Percentiles rank a stretch among this genome's conserved stretches.
phyloP scores from a whole-genome alignment of 2,329 filamentous ascomycete species.

The Pseudocercospora fuligena region DNA sequence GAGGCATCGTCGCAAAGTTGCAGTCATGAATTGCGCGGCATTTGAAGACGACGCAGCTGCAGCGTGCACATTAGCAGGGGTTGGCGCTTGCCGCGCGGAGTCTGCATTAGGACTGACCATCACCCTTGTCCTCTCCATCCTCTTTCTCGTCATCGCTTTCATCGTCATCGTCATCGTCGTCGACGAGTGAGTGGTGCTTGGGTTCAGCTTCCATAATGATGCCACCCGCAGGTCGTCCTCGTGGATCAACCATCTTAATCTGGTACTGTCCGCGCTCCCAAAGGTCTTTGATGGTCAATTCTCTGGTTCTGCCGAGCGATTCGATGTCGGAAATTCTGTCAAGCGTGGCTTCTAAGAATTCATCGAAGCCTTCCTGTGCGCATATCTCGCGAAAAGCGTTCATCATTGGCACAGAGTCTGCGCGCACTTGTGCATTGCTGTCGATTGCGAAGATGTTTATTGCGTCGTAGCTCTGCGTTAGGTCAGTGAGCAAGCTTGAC shows the following conservation, averaged over 20 bases:
- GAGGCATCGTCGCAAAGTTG: background rate
- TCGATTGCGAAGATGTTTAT: conserved; percentile 96
- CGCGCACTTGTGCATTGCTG: conserved; percentile 81
- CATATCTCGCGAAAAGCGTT: conserved; percentile 88
- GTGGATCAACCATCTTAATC: conserved; percentile 57
- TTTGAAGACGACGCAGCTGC: background rate
- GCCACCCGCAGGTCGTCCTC: conserved; percentile 53
- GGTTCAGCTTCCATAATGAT: conserved; percentile 53
- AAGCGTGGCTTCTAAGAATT: conserved; percentile 80
- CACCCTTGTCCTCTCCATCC: background rate
- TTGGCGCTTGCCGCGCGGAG: background rate
- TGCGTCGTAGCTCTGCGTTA: conserved; percentile 78
- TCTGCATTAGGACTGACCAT: background rate
- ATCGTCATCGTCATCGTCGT: conserved; percentile 36
- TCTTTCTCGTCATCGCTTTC: conserved; percentile 31
- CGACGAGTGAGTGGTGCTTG: conserved; percentile 13
- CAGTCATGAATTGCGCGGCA: background rate
- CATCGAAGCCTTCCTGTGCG: conserved; percentile 73
- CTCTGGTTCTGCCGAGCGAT: conserved; percentile 87
- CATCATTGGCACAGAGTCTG: conserved; percentile 96
- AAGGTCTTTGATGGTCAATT: conserved; percentile 93
- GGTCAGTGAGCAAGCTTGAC: background rate
- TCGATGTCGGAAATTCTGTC: conserved; percentile 91
- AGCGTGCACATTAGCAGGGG: background rate
- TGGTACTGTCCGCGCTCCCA: conserved; percentile 83